Percentiles rank a stretch among this genome's conserved stretches.
phyloP scores from a whole-genome alignment of 2,329 filamentous ascomycete species.

The Lasiodiplodia sp. region DNA sequence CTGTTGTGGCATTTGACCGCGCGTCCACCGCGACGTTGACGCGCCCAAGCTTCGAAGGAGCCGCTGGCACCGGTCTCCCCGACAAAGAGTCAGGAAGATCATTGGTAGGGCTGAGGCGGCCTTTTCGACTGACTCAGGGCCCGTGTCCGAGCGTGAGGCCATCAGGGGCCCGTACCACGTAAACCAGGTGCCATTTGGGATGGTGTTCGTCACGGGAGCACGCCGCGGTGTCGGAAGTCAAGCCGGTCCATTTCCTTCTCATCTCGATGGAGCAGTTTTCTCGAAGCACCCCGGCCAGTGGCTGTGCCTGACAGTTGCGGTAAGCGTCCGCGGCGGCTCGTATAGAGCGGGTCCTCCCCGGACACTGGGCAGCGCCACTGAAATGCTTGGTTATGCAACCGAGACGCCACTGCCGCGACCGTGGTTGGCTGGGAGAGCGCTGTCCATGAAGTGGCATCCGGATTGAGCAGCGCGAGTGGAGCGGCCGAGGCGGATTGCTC shows the following conservation, averaged over 20 bases:
- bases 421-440: neutral
- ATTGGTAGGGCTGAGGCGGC: neutral
- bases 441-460: neutral
- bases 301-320: neutral
- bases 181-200: neutral
- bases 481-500: neutral
- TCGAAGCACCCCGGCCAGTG: constrained; percentile 1
- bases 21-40: neutral
- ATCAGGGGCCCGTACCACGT: neutral
- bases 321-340: neutral
- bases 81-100: neutral
- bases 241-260: neutral
- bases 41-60: neutral
- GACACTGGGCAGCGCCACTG: constrained; percentile 16
- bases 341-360: constrained; percentile 9
- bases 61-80: neutral
- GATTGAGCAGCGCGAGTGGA: neutral
- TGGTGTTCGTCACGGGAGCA: neutral
- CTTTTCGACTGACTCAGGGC: neutral
- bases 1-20: neutral
- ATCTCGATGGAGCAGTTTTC: constrained; percentile 5
- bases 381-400: constrained; percentile 6
- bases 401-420: constrained; percentile 4
- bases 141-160: neutral
- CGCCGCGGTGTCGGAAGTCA: neutral